Evolutionary conservation across 2,329 filamentous ascomycete genomes (phyloP).

Genomic region (Aspergillus fumigatiaffinis): DNA sequence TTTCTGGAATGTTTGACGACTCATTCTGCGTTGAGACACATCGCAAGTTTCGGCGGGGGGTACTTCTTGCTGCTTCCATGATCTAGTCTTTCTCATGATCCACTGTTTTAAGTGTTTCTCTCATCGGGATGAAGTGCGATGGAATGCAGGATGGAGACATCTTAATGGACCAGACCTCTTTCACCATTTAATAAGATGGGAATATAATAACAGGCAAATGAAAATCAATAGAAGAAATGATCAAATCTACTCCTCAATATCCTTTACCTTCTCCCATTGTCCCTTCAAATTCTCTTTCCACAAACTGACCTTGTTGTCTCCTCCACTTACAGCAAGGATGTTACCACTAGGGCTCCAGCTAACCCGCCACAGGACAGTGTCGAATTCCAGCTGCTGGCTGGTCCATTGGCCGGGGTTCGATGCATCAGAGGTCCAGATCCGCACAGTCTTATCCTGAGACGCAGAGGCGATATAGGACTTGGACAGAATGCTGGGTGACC

Average conservation of each 20-base stretch:
- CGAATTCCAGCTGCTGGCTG: slow-evolving; percentile 80
- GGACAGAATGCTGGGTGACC: slow-evolving; percentile 90
- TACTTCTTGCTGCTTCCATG: not conserved
- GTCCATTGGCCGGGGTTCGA: slow-evolving; percentile 71
- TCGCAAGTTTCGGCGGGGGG: not conserved
- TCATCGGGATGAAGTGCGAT: not conserved
- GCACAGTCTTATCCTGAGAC: slow-evolving; percentile 92
- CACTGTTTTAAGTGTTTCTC: not conserved
- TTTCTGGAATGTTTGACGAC: slow-evolving; percentile 26
- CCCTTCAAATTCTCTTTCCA: slow-evolving; percentile 98
- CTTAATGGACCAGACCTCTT: slow-evolving; percentile 6
- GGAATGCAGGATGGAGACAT: not conserved
- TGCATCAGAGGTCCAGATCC: slow-evolving; percentile 86
- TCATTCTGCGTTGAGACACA: not conserved
- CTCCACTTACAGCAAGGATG: slow-evolving; percentile 86
- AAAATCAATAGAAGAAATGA: slow-evolving; percentile 4
- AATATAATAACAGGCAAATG: slow-evolving; percentile 9
- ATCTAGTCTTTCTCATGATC: not conserved
- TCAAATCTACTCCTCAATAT: slow-evolving; percentile 71
- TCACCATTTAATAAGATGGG: slow-evolving; percentile 10
- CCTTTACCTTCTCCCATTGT: slow-evolving; percentile 96
- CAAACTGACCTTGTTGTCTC: slow-evolving; percentile 92
- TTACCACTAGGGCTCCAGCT: slow-evolving; percentile 98
- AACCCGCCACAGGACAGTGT: slow-evolving; percentile 87
- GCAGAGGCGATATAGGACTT: slow-evolving; percentile 97